Percentiles rank a stretch among this genome's conserved stretches.
Evolutionary conservation across 371 early-diverging fungal genomes (phyloP).

Genomic region (Parasitella parasitica): DNA sequence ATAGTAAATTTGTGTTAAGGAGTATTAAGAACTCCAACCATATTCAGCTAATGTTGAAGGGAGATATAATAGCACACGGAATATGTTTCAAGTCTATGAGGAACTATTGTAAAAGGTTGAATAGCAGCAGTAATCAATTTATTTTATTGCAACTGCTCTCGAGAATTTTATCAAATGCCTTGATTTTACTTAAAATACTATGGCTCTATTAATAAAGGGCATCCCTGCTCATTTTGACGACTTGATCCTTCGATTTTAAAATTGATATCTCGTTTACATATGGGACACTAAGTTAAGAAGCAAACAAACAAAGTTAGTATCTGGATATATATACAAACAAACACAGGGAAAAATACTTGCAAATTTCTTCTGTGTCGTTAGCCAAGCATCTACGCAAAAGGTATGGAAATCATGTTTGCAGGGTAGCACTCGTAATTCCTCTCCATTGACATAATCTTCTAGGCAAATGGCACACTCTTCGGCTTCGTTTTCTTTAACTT

Average conservation of each 20-base stretch:
- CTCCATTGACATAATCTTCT: slow-evolving; percentile 82
- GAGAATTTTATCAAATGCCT: no score
- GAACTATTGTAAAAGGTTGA: no score
- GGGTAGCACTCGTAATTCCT: slow-evolving; percentile 76
- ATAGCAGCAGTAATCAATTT: no score
- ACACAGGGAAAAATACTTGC: slow-evolving; percentile 38
- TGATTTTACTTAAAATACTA: not conserved
- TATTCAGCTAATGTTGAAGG: no score
- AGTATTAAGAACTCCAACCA: no score
- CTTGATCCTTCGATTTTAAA: not conserved
- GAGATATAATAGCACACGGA: no score
- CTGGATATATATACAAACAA: slow-evolving; percentile 56
- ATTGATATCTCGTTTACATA: slow-evolving; percentile 71
- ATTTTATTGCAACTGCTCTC: no score
- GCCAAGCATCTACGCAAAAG: slow-evolving; percentile 88
- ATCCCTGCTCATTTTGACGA: not conserved
- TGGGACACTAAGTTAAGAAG: slow-evolving; percentile 59
- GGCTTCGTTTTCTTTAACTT: slow-evolving; percentile 59
- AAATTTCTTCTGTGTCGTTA: slow-evolving; percentile 79
- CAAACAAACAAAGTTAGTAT: slow-evolving; percentile 9
- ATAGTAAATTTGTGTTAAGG: no score
- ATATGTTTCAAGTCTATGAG: no score
- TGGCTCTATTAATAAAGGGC: not conserved
- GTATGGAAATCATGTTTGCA: slow-evolving; percentile 93
- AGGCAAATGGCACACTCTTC: slow-evolving; percentile 93